These are phyloP conservation scores for Phytopythium sindhum DNA, from an alignment of 352 stramenopile species.

Conservation along the genomic window DNA sequence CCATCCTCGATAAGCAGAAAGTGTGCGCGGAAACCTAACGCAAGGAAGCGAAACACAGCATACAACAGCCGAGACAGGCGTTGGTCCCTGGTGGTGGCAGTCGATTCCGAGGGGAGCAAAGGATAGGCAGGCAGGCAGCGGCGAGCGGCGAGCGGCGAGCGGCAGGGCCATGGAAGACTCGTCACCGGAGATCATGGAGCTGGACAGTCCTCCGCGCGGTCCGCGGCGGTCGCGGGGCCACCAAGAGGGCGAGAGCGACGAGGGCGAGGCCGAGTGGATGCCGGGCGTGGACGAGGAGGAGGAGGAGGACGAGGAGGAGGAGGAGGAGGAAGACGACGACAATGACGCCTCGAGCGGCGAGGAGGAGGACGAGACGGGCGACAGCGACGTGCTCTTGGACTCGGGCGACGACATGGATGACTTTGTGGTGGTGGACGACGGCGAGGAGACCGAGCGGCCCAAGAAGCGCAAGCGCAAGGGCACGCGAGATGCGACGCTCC, in stretches of 20 bases:
- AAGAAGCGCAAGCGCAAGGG: constrained; percentile 28
- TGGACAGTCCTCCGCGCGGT: constrained; percentile 1
- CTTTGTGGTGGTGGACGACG: constrained; percentile 1
- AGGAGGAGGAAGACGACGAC: constrained; percentile 15
- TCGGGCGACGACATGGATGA: constrained; percentile 13
- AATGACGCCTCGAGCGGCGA: constrained; percentile 19
- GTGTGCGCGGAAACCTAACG: neutral
- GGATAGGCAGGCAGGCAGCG: neutral
- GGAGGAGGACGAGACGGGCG: constrained; percentile 21
- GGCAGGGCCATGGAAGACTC: constrained; percentile 17
- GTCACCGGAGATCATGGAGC: constrained; percentile 6
- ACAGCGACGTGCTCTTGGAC: constrained; percentile 15
- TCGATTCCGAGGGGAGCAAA: neutral
- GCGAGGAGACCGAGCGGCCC: constrained; percentile 3
- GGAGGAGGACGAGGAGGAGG: constrained; percentile 6
- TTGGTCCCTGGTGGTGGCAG: too few relatives aligned
- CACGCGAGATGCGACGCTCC: constrained; percentile 5
- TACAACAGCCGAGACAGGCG: too few relatives aligned
- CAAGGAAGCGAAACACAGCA: neutral
- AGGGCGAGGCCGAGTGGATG: constrained; percentile 40
- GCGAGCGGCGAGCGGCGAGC: too few relatives aligned
- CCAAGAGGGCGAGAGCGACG: constrained; percentile 7
- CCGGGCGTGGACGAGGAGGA: constrained; percentile 9
- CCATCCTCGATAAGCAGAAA: constrained; percentile 2
- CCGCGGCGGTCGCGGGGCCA: neutral